Evolutionary conservation across 805 yeast genomes (phyloP).

Genomic region (Hanseniaspora occidentalis): DNA sequence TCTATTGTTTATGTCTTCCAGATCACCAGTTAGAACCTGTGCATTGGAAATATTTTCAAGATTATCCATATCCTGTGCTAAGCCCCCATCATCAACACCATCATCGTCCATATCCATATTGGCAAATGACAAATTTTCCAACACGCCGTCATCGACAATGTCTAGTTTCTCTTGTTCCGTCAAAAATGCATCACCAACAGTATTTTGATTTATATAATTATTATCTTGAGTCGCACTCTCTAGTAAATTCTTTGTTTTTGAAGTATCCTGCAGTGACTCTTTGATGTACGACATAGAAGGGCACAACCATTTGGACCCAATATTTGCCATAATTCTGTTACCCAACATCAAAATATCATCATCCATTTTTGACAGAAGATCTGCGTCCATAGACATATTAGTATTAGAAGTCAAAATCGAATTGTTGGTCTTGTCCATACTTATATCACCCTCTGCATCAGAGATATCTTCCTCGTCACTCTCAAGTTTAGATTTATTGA

Average conservation of each 20-base stretch:
- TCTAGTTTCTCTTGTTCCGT: slow-evolving; percentile 21
- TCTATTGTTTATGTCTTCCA: no score
- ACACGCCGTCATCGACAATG: slow-evolving; percentile 9
- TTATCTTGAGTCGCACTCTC: slow-evolving; percentile 20
- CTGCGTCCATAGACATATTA: neutral
- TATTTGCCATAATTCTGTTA: slow-evolving; percentile 9
- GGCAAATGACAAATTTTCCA: slow-evolving; percentile 17
- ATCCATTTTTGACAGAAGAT: slow-evolving; percentile 8
- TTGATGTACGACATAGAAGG: slow-evolving; percentile 59
- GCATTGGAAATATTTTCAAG: no score
- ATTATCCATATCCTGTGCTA: no score
- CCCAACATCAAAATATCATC: slow-evolving; percentile 25
- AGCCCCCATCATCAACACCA: slow-evolving; percentile 11
- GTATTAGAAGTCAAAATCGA: neutral
- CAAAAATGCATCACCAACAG: slow-evolving; percentile 14
- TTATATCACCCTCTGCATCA: slow-evolving; percentile 6
- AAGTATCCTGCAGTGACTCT: slow-evolving; percentile 41
- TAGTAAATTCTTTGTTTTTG: slow-evolving; percentile 36
- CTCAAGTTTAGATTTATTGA: slow-evolving; percentile 7
- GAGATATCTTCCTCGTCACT: slow-evolving; percentile 4
- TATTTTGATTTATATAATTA: no score
- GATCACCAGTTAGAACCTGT: no score
- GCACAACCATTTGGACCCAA: slow-evolving; percentile 36
- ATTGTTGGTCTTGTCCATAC: neutral
- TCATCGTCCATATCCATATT: slow-evolving; percentile 14